These are phyloP conservation scores for Kwoniella sp. DNA, from an alignment of 768 basidiomycete genomes.

Conservation along the genomic window DNA sequence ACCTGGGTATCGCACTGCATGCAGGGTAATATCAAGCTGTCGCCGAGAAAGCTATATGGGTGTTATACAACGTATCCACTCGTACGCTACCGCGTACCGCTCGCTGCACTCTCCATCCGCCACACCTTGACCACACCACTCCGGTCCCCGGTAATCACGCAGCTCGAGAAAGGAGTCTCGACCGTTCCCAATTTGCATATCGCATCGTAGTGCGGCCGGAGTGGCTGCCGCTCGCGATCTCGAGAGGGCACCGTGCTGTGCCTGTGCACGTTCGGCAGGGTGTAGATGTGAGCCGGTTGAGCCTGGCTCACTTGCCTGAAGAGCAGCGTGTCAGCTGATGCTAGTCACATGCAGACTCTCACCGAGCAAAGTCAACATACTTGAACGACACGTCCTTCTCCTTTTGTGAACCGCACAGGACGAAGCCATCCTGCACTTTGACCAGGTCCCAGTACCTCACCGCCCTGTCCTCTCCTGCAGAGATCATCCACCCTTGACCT, in stretches of 20 bases:
- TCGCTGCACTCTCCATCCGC: conserved; percentile 38
- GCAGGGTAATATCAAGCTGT: too few relatives aligned
- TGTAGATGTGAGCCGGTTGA: conserved; percentile 46
- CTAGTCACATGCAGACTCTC: too few relatives aligned
- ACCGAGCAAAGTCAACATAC: conserved; percentile 51
- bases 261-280: conserved; percentile 16
- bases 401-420: conserved; percentile 72
- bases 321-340: too few relatives aligned
- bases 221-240: conserved; percentile 74
- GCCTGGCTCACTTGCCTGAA: conserved; percentile 8
- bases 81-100: neutral
- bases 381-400: conserved; percentile 73
- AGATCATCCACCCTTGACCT: conserved; percentile 69
- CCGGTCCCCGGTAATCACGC: conserved; percentile 85
- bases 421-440: conserved; percentile 64
- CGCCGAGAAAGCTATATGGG: too few relatives aligned
- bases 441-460: conserved; percentile 84
- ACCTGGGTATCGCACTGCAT: too few relatives aligned
- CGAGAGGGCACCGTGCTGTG: conserved; percentile 61
- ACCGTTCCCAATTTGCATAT: conserved; percentile 79
- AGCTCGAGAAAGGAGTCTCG: conserved; percentile 87
- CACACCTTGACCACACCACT: conserved; percentile 85
- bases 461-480: conserved; percentile 83
- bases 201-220: conserved; percentile 85
- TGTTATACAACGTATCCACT: too few relatives aligned